Conservation (phyloP, 345 rosid species). For the Corchorus capsularis region DNA sequence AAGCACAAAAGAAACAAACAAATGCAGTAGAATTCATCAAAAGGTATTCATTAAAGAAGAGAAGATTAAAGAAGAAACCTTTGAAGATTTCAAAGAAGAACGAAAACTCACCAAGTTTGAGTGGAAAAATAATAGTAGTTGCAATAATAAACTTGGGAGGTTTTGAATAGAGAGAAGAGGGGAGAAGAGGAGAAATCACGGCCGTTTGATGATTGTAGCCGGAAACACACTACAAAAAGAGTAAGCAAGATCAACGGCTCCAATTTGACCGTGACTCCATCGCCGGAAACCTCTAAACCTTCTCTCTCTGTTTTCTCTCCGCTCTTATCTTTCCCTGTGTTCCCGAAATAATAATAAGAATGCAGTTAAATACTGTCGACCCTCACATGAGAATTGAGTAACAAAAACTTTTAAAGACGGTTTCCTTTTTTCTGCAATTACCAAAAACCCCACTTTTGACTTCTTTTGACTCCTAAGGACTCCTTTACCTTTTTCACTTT, state of each 20-base stretch:
- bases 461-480: slow-evolving; percentile 1
- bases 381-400: neutral
- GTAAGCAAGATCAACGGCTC: neutral
- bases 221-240: neutral
- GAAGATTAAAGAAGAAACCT: neutral
- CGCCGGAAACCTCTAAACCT: neutral
- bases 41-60: neutral
- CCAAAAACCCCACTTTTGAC: neutral
- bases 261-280: neutral
- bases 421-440: neutral
- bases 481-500: neutral
- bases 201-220: neutral
- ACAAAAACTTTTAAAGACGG: neutral
- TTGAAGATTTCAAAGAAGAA: neutral
- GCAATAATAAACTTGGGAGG: neutral
- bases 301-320: neutral
- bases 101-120: neutral
- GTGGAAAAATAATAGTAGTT: neutral
- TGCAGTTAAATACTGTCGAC: slow-evolving; percentile 2
- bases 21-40: neutral
- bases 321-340: neutral
- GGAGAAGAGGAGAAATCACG: slow-evolving; percentile 3
- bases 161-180: neutral
- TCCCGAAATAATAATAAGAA: neutral
- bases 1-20: neutral